Evolutionary conservation across 2,329 filamentous ascomycete species (phyloP), one percentile per base, ranked within the genome.

Genomic region (Colletotrichum endophyticum): DNA sequence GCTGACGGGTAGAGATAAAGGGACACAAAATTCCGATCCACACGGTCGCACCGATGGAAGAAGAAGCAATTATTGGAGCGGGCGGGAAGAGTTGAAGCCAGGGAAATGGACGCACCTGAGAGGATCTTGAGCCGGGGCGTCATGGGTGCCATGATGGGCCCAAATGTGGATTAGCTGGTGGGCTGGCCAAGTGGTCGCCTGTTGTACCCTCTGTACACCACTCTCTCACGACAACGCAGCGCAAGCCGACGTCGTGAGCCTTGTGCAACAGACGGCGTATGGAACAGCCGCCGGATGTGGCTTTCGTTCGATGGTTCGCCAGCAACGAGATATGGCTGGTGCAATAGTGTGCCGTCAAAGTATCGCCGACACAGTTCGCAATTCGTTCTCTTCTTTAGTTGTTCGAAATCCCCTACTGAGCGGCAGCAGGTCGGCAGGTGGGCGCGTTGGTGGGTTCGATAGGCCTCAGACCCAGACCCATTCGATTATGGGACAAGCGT

Each of bases 111-210:
- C 90, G 85, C 86, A 92, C 90, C 90, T 89, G 89, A 91, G 83
- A 91, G 87, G 85, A 91, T 88, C 87, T 89, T 91, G 85, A 90
- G 88, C 86, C 90, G 89, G 85, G 90, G 89, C 84, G 90, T 87
- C 84, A 88, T 86, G 84, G 90, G 90, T 86, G 89, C 90, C 90
- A 92, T 92, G 84, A 84, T 88, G 84, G 84, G 82, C 79, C 84
- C 84, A 80, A 81, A 84, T 84, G 80, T 79, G 83, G 84, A 79
- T 81, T 84, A 85, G 82, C 44, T 80, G 70, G 73, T 76, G 81
- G 82, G 80, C 79, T 81, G 78, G 81, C 78, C 80, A 79, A 83
- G 81, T 81, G 39, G 61, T 75, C 71, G 72, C 71, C 66, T 75
- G 67, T 57, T 70, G 72, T 73, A 61, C 61, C 66, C 72, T 77